Evolutionary conservation across 2,329 filamentous ascomycete genomes (phyloP).

Genomic region (Xylariaceae sp.): DNA sequence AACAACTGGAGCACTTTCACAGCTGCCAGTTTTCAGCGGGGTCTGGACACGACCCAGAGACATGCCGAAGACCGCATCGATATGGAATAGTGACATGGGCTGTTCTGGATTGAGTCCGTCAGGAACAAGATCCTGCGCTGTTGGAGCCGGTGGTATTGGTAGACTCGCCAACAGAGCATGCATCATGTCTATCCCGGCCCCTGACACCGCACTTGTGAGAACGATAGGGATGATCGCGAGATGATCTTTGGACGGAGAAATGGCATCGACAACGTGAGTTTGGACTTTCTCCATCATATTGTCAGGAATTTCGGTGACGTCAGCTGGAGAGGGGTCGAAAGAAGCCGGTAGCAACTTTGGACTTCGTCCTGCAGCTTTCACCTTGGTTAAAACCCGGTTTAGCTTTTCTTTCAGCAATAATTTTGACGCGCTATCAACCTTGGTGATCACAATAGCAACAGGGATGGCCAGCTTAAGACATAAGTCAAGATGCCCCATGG

Average conservation of each 20-base stretch:
- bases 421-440: conserved; percentile 81
- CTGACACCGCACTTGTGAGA: conserved; percentile 81
- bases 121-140: conserved; percentile 51
- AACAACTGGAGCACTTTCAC: conserved; percentile 54
- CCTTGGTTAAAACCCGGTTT: conserved; percentile 66
- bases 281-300: conserved; percentile 57
- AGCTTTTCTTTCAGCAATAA: conserved; percentile 65
- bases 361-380: conserved; percentile 71
- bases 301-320: conserved; percentile 54
- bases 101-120: conserved; percentile 55
- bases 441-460: conserved; percentile 80
- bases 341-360: conserved; percentile 68
- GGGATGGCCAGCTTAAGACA: conserved; percentile 78
- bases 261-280: conserved; percentile 45
- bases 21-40: conserved; percentile 16
- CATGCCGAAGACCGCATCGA: conserved; percentile 85
- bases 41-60: conserved; percentile 57
- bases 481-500: conserved; percentile 75
- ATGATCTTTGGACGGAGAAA: conserved; percentile 41
- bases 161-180: conserved; percentile 78
- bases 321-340: conserved; percentile 37
- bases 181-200: conserved; percentile 73
- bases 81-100: conserved; percentile 70
- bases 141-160: conserved; percentile 60
- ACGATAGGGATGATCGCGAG: conserved; percentile 71